These are phyloP conservation scores for Xylaria intraflava DNA, from an alignment of 495 filamentous ascomycete species.

Conservation along the genomic window DNA sequence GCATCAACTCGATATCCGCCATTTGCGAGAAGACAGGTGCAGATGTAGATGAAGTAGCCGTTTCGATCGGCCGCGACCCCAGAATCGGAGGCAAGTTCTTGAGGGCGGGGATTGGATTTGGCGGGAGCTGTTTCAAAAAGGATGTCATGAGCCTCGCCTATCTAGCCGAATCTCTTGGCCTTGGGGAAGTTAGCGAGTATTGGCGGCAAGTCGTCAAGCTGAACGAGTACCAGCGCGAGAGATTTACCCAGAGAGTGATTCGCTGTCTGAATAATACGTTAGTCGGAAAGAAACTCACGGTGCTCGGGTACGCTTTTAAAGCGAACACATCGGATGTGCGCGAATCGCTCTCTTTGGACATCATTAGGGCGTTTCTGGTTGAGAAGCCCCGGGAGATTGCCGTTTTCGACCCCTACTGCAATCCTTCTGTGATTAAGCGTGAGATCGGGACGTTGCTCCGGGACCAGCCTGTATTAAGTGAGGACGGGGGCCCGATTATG, in stretches of 20 bases:
- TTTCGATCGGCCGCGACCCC: slow-evolving; percentile 62
- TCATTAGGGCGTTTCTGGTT: slow-evolving; percentile 57
- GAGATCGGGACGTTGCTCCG: slow-evolving; percentile 38
- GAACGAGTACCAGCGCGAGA: slow-evolving; percentile 69
- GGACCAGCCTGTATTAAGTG: slow-evolving; percentile 25
- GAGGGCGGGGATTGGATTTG: slow-evolving; percentile 72
- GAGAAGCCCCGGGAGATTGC: slow-evolving; percentile 59
- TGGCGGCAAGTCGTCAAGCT: slow-evolving; percentile 67
- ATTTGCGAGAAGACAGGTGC: slow-evolving; percentile 76
- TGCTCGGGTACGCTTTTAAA: slow-evolving; percentile 79
- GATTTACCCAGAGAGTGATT: slow-evolving; percentile 60
- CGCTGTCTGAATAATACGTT: slow-evolving; percentile 62
- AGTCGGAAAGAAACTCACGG: slow-evolving; percentile 61
- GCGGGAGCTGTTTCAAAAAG: slow-evolving; percentile 80
- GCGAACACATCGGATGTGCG: slow-evolving; percentile 74
- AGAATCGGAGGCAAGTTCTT: slow-evolving; percentile 69
- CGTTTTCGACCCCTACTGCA: slow-evolving; percentile 68
- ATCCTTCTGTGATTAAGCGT: slow-evolving; percentile 30
- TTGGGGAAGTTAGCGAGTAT: slow-evolving; percentile 69
- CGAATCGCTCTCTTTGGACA: slow-evolving; percentile 61
- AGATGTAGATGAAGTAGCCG: slow-evolving; percentile 64
- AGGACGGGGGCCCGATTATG: slow-evolving; percentile 31
- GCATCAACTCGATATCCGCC: slow-evolving; percentile 72
- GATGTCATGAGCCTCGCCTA: slow-evolving; percentile 73
- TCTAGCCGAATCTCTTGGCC: slow-evolving; percentile 59